Base-by-base conservation (phyloP, 208 protist genomes). In the Vickermania ingenoplastis region DNA sequence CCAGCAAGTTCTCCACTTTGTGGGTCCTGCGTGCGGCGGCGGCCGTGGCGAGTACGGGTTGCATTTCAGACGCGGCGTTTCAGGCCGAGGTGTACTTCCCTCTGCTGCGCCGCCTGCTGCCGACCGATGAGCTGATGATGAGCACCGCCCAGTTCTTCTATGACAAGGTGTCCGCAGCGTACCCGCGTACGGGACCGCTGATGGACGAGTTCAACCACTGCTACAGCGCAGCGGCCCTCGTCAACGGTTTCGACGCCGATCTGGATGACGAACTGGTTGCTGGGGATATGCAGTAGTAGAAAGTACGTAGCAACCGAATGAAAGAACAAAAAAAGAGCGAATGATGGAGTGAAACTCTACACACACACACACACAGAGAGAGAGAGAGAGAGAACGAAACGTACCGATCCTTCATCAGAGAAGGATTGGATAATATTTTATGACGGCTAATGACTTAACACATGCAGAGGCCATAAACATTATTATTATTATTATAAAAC, bases 261-360 rank as follows among this genome's bases (percentile, higher is more conserved):
- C 73, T 95, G 3, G 89, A 95, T 31, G 89, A 95, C 53, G 89
- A 95, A 63, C 59, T 83, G 31, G 67, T 73, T n/a, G 89, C 89
- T 2, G 83, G 91, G 53, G 75, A 75, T 26, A 71, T 82, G 13
- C 73, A 74, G 58, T 94, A 87, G 23, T 7, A 7, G 36, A 48
- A 17, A 17, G 17, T 7, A n/a, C n/a, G n/a, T n/a, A n/a, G n/a
- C n/a, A n/a, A n/a, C n/a, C n/a, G n/a, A n/a, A n/a, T n/a, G n/a
- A n/a, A n/a, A n/a, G n/a, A n/a, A n/a, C n/a, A n/a, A n/a, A n/a
- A n/a, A n/a, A n/a, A n/a, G n/a, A n/a, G n/a, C n/a, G n/a, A n/a
- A n/a, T n/a, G n/a, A n/a, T n/a, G n/a, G n/a, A n/a, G n/a, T n/a
- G n/a, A n/a, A n/a, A n/a, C n/a, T n/a, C n/a, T n/a, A n/a, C n/a